These are phyloP conservation scores for Cylindrotheca fusiformis DNA, from an alignment of 108 stramenopile species.

Conservation along the genomic window DNA sequence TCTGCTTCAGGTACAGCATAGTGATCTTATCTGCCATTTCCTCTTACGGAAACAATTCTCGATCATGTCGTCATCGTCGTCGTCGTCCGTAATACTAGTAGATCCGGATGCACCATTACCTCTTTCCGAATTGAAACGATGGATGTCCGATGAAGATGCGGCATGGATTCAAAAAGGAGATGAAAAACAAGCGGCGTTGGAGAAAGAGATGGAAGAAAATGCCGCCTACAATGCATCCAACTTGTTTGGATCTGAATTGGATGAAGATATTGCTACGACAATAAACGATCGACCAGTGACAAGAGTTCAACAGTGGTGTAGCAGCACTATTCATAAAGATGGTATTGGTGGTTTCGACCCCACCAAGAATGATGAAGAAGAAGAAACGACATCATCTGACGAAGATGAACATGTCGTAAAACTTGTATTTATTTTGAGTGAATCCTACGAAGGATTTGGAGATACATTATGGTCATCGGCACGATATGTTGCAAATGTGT, in stretches of 20 bases:
- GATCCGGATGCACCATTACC: slow-evolving; percentile 6
- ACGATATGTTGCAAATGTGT: slow-evolving; percentile 35
- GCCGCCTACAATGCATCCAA: slow-evolving; percentile 4
- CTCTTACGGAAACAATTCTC: too few species aligned
- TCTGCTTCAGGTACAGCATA: too few species aligned
- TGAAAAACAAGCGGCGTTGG: slow-evolving; percentile 14
- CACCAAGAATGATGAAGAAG: not conserved
- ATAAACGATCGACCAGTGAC: too few species aligned
- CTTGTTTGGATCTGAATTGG: slow-evolving; percentile 10
- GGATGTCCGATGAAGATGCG: slow-evolving; percentile 8
- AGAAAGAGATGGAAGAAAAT: slow-evolving; percentile 21
- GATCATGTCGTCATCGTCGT: too few species aligned
- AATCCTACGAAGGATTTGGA: slow-evolving; percentile 28
- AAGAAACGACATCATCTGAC: not conserved
- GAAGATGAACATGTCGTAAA: not conserved
- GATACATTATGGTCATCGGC: slow-evolving; percentile 45
- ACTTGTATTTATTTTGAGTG: slow-evolving; percentile 26
- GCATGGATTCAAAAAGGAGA: slow-evolving; percentile 31
- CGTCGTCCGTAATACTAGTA: too few species aligned
- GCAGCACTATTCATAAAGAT: slow-evolving; percentile 24
- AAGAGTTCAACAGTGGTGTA: slow-evolving; percentile 25
- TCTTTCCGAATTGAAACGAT: not conserved
- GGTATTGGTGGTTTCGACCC: slow-evolving; percentile 12
- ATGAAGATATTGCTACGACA: slow-evolving; percentile 2
- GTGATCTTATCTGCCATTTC: too few species aligned